These are phyloP conservation scores for Aspergillus bombycis DNA, from an alignment of 2,329 filamentous ascomycete genomes.

Conservation along the genomic window DNA sequence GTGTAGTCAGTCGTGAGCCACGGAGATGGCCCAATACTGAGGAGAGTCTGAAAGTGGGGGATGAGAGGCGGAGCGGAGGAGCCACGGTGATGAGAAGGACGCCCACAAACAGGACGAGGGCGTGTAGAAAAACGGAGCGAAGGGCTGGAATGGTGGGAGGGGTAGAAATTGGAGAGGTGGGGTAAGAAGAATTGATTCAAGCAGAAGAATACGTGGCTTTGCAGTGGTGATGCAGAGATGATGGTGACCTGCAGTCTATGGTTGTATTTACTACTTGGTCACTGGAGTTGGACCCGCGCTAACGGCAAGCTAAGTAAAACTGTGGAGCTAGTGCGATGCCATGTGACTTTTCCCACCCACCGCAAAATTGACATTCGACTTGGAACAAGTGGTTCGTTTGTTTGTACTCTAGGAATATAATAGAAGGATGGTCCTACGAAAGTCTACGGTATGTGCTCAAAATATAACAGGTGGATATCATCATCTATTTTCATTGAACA, in stretches of 20 bases:
- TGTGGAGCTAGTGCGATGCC: neutral
- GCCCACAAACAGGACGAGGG: constrained; percentile 39
- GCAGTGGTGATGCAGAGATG: constrained; percentile 10
- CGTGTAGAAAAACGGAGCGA: constrained; percentile 29
- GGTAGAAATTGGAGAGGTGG: constrained; percentile 8
- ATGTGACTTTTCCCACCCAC: neutral
- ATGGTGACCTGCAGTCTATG: constrained; percentile 1
- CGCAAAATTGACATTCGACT: neutral
- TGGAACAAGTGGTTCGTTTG: neutral
- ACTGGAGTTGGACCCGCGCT: neutral
- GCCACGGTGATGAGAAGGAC: constrained; percentile 50
- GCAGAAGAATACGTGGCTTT: constrained; percentile 11
- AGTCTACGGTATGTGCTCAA: neutral
- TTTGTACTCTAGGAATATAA: too few species aligned
- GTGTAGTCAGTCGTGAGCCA: constrained; percentile 27
- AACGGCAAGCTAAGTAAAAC: neutral
- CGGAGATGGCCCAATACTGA: constrained; percentile 47
- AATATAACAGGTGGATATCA: constrained; percentile 2
- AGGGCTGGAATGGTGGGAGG: constrained; percentile 19
- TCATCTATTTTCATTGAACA: constrained; percentile 6
- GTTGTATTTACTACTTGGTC: constrained; percentile 3
- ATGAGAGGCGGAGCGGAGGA: constrained; percentile 46
- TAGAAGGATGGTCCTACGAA: neutral
- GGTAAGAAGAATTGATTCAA: constrained; percentile 1
- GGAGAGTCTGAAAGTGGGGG: constrained; percentile 41